Conservation (phyloP, 306 rosid genomes). For the Quercus dentata region DNA sequence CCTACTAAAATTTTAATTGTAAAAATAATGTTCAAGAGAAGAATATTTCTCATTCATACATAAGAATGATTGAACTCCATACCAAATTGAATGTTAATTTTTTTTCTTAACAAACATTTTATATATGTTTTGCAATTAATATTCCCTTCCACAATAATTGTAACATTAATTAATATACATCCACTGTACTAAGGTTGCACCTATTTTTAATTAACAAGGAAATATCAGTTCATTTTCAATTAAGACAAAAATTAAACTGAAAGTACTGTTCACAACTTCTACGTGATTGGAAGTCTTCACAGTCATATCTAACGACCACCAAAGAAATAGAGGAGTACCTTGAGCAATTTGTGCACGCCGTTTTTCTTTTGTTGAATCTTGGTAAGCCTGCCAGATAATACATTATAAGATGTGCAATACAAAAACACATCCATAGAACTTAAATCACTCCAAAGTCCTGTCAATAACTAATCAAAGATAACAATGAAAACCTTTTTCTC, state of each 20-base stretch:
- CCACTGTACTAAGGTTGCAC: no score
- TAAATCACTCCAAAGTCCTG: background rate
- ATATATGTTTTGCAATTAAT: background rate
- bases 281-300: background rate
- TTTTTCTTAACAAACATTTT: background rate
- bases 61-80: background rate
- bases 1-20: background rate
- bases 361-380: conserved; percentile 93
- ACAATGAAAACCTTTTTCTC: background rate
- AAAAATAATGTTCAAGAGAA: background rate
- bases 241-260: background rate
- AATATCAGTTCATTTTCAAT: background rate
- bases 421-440: conserved; percentile 15
- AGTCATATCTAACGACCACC: conserved; percentile 1
- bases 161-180: no score
- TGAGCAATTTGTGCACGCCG: conserved; percentile 91
- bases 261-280: background rate
- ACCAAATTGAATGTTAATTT: background rate
- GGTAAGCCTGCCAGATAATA: conserved; percentile 71
- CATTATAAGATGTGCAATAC: conserved; percentile 14
- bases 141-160: background rate
- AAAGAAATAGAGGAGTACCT: conserved; percentile 46
- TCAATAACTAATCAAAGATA: background rate
- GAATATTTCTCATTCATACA: background rate
- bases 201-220: background rate